Base-by-base conservation (phyloP, 352 stramenopile species). In the Phytophthora sojae region DNA sequence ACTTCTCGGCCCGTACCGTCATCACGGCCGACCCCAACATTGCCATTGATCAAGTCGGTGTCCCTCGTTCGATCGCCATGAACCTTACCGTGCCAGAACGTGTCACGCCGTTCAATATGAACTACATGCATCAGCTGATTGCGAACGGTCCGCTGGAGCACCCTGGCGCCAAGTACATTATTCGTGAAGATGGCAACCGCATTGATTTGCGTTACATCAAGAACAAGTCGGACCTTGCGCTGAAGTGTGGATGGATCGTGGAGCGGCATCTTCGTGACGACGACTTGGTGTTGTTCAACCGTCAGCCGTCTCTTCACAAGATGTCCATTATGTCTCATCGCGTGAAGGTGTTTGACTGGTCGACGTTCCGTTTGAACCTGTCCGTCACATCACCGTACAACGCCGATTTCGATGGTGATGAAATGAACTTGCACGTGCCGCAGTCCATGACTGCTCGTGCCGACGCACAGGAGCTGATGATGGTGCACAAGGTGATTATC, bases 281-380 rank as follows among this genome's bases (percentile, higher is more conserved):
- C 71, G 98, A 99, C 86, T 86, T 99, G 61, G 97, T 99, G 69
- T 81, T 99, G 19, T 99, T 99, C 83, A 99, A 99, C 82, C 97
- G 98, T 62, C 98, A 99, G 83, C 98, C 98, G 12, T 98, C 92
- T 71, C 90, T 99, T 51, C 98, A 99, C 85, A 99, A 99, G 79
- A 99, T 99, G 98, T 98, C 91, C 51, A 99, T 99, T 81, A 99
- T 99, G 98, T 97, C 97, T 25, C 98, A 99, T 78, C 90, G 95
- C 37, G 98, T 99, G 23, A 99, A 99, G 78, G 97, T 99, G 45
- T 95, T 99, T 63, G 97, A 99, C 86, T 99, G 97, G 95, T 99
- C 94, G 50, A 99, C 98, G 21, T 99, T 99, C 85, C 96, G 98
- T 75, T 82, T 99, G 51, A 99, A 99, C 77, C 82, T 99, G 58